A percentile compares a stretch with the other conserved stretches of the same genome.
phyloP scores from a whole-genome alignment of 1,284 basidiomycete genomes.

The Cystobasidium pallidum region DNA sequence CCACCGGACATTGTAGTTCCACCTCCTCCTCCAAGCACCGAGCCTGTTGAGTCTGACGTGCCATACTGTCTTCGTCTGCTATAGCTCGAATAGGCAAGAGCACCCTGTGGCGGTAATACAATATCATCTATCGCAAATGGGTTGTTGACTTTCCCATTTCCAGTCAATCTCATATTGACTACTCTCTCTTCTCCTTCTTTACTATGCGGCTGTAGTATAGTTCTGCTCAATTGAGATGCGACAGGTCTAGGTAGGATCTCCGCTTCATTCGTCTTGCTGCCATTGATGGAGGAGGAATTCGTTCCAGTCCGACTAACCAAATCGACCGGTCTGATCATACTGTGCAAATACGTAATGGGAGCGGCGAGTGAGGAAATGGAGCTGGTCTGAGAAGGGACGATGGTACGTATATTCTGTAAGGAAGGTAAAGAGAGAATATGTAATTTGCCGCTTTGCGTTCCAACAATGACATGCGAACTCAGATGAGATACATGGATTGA shows the following conservation, averaged over 20 bases:
- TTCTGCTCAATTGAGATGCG: conserved; percentile 34
- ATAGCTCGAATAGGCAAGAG: background rate
- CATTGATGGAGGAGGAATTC: background rate
- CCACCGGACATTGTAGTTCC: background rate
- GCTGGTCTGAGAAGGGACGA: conserved; percentile 66
- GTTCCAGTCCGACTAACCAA: conserved; percentile 69
- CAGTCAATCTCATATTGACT: conserved; percentile 24
- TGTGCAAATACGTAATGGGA: conserved; percentile 72
- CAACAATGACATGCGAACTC: conserved; percentile 63
- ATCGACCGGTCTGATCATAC: conserved; percentile 79
- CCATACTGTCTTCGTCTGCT: background rate
- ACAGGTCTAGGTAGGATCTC: conserved; percentile 34
- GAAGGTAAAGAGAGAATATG: conserved; percentile 85
- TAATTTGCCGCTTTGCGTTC: conserved; percentile 63
- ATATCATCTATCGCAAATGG: conserved; percentile 24
- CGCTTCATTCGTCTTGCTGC: conserved; percentile 21
- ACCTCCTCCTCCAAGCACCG: background rate
- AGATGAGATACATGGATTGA: conserved; percentile 74
- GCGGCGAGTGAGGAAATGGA: conserved; percentile 58
- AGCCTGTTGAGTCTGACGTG: background rate
- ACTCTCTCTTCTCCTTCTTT: conserved; percentile 38
- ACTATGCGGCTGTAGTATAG: conserved; percentile 7
- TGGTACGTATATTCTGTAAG: conserved; percentile 80
- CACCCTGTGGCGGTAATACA: conserved; percentile 5
- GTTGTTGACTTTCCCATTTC: background rate